phyloP scores from a whole-genome alignment of 1,284 basidiomycete genomes.

The Ceratobasidium sp. region DNA sequence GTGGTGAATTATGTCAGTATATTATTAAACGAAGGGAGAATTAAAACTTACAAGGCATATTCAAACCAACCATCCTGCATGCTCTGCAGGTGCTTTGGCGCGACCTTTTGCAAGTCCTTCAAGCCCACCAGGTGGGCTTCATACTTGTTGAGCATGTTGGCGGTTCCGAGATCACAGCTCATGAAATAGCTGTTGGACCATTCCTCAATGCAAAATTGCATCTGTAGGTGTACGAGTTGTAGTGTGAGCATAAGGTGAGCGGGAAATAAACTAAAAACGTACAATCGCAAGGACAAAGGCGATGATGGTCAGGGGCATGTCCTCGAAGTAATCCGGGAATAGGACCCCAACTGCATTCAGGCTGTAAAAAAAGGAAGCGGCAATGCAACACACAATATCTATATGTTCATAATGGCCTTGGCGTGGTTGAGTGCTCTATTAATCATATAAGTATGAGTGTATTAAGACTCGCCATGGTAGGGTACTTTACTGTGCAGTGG shows the following conservation, averaged over 20 bases:
- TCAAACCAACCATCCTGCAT: neutral
- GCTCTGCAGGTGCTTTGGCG: neutral
- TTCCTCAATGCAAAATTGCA: slow-evolving; percentile 24
- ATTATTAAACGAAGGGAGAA: neutral
- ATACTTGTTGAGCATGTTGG: slow-evolving; percentile 13
- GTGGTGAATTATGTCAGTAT: neutral
- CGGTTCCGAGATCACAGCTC: neutral
- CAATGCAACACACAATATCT: neutral
- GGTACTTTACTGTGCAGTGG: slow-evolving; percentile 20
- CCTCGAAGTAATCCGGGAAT: slow-evolving; percentile 19
- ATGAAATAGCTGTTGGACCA: neutral
- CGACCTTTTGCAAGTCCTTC: neutral
- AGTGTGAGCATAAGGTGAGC: neutral
- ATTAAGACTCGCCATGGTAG: neutral
- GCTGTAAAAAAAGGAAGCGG: slow-evolving; percentile 5
- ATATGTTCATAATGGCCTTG: neutral
- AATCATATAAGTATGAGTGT: neutral
- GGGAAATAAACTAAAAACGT: neutral
- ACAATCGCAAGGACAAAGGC: slow-evolving; percentile 20
- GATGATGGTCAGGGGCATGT: slow-evolving; percentile 1
- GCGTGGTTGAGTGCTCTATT: neutral
- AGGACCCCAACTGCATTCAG: neutral
- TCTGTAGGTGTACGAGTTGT: neutral
- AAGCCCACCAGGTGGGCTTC: neutral
- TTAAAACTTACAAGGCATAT: slow-evolving; percentile 7